A percentile compares a stretch with the other conserved stretches of the same genome.
Conservation (phyloP, 2,329 filamentous ascomycete genomes). For the Aspergillus sp. region DNA sequence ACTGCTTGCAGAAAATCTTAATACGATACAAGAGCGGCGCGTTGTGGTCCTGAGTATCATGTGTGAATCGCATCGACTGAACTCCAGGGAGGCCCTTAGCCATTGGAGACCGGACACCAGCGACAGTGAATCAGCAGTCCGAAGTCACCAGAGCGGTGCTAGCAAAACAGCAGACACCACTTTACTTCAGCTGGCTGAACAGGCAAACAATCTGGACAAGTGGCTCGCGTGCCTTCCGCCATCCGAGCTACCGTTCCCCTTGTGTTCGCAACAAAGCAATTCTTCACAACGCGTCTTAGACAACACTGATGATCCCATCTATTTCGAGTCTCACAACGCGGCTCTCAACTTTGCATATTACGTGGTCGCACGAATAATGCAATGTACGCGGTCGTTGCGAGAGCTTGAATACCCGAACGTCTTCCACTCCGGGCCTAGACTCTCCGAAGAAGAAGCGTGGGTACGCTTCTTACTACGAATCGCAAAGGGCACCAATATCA, state of each 20-base stretch:
- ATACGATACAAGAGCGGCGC: conserved; percentile 16
- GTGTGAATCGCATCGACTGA: conserved; percentile 26
- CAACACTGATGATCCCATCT: neutral
- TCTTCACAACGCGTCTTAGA: neutral
- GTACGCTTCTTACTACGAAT: conserved; percentile 15
- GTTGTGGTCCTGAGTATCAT: conserved; percentile 21
- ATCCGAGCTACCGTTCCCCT: conserved; percentile 16
- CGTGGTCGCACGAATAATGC: conserved; percentile 24
- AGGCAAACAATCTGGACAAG: conserved; percentile 14
- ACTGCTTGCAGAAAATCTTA: neutral
- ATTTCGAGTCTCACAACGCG: conserved; percentile 22
- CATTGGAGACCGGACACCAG: conserved; percentile 5
- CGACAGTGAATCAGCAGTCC: no score
- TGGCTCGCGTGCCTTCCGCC: conserved; percentile 19
- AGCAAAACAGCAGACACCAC: no score
- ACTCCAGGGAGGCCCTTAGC: conserved; percentile 8
- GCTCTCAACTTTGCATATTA: conserved; percentile 27
- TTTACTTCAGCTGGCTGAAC: neutral
- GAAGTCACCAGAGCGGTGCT: no score
- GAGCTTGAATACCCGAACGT: neutral
- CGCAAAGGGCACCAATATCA: conserved; percentile 16
- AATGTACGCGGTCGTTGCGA: conserved; percentile 15
- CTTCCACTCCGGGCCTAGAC: neutral
- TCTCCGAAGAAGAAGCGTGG: conserved; percentile 14
- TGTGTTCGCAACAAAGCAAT: neutral